Percentiles rank a stretch among this genome's conserved stretches.
Evolutionary conservation across 306 rosid species (phyloP).

Genomic region (Lagenaria siceraria): DNA sequence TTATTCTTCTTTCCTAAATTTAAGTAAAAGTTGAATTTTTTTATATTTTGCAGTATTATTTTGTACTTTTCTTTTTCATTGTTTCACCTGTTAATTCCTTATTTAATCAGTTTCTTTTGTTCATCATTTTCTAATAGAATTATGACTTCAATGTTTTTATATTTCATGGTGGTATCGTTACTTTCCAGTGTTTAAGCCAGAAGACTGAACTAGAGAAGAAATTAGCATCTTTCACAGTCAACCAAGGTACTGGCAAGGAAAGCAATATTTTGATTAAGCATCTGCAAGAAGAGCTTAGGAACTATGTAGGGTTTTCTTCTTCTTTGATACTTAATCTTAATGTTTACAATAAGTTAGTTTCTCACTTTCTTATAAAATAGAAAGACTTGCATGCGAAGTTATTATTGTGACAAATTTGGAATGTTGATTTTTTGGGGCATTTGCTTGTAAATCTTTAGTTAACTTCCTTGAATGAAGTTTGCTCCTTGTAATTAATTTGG

Average conservation of each 20-base stretch:
- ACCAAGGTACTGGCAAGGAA: slow-evolving; percentile 38
- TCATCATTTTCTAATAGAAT: background rate
- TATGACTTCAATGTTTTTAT: background rate
- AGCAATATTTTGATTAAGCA: slow-evolving; percentile 48
- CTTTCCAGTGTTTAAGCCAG: slow-evolving; percentile 59
- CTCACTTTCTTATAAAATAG: background rate
- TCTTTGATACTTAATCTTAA: background rate
- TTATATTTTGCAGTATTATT: background rate
- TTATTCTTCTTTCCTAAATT: no score
- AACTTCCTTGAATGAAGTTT: background rate
- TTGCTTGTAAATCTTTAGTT: background rate
- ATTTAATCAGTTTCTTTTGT: background rate
- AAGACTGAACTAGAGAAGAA: slow-evolving; percentile 73
- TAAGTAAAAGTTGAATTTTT: no score
- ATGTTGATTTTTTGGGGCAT: background rate
- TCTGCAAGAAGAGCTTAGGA: slow-evolving; percentile 77
- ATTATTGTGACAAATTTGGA: background rate
- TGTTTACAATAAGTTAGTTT: background rate
- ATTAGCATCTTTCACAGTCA: slow-evolving; percentile 42
- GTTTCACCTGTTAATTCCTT: background rate
- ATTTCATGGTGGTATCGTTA: background rate
- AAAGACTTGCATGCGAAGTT: background rate
- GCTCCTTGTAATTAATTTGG: background rate
- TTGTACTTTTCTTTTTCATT: background rate
- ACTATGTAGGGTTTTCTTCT: slow-evolving; percentile 45